phyloP scores from a whole-genome alignment of 208 protist genomes.

The Leptomonas seymouri region DNA sequence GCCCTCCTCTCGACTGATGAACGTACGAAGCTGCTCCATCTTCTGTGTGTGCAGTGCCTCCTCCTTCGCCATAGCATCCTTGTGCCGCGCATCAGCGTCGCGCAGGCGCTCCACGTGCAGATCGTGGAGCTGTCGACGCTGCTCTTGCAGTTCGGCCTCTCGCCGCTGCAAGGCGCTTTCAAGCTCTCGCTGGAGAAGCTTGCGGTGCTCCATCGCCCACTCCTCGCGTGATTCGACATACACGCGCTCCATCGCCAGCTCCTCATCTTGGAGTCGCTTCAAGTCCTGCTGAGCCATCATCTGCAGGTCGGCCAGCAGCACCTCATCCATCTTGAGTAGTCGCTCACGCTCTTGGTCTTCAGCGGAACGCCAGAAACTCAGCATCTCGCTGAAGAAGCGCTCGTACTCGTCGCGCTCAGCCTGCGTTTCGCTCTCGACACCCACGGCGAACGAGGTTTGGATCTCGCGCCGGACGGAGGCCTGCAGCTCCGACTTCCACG shows the following conservation, averaged over 20 bases:
- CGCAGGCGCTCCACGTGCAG: constrained; percentile 71
- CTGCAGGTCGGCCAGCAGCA: constrained; percentile 68
- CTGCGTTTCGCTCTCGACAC: constrained; percentile 60
- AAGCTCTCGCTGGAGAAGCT: constrained; percentile 59
- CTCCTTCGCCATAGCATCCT: constrained; percentile 53
- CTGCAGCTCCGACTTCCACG: constrained; percentile 61
- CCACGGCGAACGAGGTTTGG: constrained; percentile 67
- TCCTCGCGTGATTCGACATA: constrained; percentile 72
- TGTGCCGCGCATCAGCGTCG: constrained; percentile 56
- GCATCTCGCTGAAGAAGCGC: constrained; percentile 65
- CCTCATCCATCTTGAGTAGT: constrained; percentile 81
- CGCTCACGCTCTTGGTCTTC: constrained; percentile 67
- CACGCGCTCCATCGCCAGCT: constrained; percentile 72
- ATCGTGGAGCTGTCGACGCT: constrained; percentile 47
- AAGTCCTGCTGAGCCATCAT: constrained; percentile 71
- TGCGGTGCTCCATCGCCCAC: constrained; percentile 72
- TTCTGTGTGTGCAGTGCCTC: constrained; percentile 59
- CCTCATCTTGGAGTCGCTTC: constrained; percentile 63
- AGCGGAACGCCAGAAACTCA: constrained; percentile 72
- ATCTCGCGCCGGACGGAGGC: constrained; percentile 71
- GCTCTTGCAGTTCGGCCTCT: constrained; percentile 63
- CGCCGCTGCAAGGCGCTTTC: constrained; percentile 51
- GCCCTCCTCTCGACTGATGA: constrained; percentile 54
- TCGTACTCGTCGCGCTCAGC: constrained; percentile 60
- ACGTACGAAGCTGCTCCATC: constrained; percentile 65